Conservation (phyloP, 208 protist genomes). For the Dictyostelium gargantuum region DNA sequence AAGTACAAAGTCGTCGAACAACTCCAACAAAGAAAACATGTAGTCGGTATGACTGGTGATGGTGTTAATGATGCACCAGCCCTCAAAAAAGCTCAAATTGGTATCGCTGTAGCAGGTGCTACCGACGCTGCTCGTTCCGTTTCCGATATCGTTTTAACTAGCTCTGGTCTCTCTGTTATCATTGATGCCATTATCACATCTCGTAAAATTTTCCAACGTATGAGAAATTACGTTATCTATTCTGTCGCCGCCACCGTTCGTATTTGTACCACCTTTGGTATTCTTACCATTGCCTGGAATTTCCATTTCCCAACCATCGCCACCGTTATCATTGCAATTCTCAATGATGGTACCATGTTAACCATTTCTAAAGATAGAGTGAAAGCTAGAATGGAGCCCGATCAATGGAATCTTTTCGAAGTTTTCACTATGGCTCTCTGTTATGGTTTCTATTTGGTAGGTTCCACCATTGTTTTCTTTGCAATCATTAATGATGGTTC, state of each 20-base stretch:
- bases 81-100: conserved; percentile 95
- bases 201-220: conserved; percentile 95
- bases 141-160: conserved; percentile 95
- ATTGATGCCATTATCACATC: conserved; percentile 92
- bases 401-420: conserved; percentile 75
- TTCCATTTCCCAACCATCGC: conserved; percentile 76
- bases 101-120: conserved; percentile 94
- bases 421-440: conserved; percentile 76
- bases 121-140: conserved; percentile 91
- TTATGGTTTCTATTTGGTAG: conserved; percentile 76
- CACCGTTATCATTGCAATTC: conserved; percentile 80
- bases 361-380: conserved; percentile 83
- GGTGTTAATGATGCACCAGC: conserved; percentile 96
- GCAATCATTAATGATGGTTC: conserved; percentile 53
- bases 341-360: conserved; percentile 85
- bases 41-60: conserved; percentile 97
- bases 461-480: conserved; percentile 79
- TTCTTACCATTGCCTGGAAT: conserved; percentile 77
- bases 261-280: conserved; percentile 79
- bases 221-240: conserved; percentile 88
- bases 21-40: conserved; percentile 90
- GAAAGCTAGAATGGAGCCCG: conserved; percentile 67
- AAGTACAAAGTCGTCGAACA: conserved; percentile 95
- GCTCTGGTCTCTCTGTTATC: conserved; percentile 92
- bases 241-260: conserved; percentile 76